phyloP scores from a whole-genome alignment of 2,329 filamentous ascomycete species.

The Aspergillus aculeatinus region DNA sequence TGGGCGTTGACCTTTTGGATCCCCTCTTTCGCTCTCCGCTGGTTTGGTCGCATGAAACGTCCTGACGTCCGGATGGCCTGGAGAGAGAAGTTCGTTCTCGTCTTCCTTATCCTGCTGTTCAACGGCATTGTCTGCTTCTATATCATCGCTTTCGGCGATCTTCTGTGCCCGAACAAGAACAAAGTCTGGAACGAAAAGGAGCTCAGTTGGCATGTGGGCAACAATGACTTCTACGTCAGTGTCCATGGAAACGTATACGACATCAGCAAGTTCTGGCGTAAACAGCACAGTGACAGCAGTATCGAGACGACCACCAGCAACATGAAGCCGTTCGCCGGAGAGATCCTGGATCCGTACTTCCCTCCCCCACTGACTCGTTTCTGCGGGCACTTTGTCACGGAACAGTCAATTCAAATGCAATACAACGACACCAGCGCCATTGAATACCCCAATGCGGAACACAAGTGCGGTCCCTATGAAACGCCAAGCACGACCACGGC shows the following conservation, averaged over 20 bases:
- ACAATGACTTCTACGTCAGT: slow-evolving; percentile 80
- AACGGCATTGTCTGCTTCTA: slow-evolving; percentile 86
- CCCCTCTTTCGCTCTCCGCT: slow-evolving; percentile 78
- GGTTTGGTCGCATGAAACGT: slow-evolving; percentile 89
- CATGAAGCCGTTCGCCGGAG: slow-evolving; percentile 78
- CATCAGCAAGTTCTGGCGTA: slow-evolving; percentile 80
- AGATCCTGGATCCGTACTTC: slow-evolving; percentile 83
- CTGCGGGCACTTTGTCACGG: slow-evolving; percentile 70
- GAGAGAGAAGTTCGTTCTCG: slow-evolving; percentile 88
- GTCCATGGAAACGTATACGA: slow-evolving; percentile 90
- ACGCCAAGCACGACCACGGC: slow-evolving; percentile 57
- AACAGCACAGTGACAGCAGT: slow-evolving; percentile 74
- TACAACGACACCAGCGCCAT: slow-evolving; percentile 67
- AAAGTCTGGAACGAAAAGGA: slow-evolving; percentile 80
- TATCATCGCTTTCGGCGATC: slow-evolving; percentile 79
- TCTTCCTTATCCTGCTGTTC: slow-evolving; percentile 74
- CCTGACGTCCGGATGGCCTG: slow-evolving; percentile 96
- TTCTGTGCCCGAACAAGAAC: slow-evolving; percentile 87
- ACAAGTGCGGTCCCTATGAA: slow-evolving; percentile 65
- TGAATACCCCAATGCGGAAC: slow-evolving; percentile 56
- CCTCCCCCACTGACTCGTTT: slow-evolving; percentile 70
- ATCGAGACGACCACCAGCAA: slow-evolving; percentile 58
- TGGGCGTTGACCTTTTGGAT: slow-evolving; percentile 94
- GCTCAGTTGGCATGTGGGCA: slow-evolving; percentile 67
- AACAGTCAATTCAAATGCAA: slow-evolving; percentile 48